phyloP scores from a whole-genome alignment of 139 green algal species.

The Coccomyxa sp. region DNA sequence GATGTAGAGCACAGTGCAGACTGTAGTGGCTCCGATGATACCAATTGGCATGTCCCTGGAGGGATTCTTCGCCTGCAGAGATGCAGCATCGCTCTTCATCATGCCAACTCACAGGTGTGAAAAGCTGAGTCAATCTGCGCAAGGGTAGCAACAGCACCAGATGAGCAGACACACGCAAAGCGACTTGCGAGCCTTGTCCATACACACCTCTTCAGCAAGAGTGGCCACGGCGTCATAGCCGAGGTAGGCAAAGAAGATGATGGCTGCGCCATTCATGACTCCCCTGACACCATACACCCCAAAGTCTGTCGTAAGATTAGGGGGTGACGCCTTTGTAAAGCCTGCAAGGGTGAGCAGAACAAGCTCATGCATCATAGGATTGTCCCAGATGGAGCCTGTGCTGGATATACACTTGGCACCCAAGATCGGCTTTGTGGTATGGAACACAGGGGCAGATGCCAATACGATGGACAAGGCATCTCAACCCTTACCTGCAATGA shows the following conservation, averaged over 20 bases:
- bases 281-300: not conserved
- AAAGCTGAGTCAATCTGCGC: too few relatives aligned
- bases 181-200: too few relatives aligned
- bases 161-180: too few relatives aligned
- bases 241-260: not conserved
- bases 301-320: not conserved
- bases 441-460: not conserved
- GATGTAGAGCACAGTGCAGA: not conserved
- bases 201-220: not conserved
- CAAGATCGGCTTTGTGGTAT: not conserved
- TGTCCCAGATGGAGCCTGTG: too few relatives aligned
- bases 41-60: not conserved
- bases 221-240: not conserved
- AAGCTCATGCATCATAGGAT: not conserved
- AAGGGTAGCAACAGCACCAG: too few relatives aligned
- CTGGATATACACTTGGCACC: not conserved
- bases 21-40: not conserved
- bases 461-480: not conserved
- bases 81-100: too few relatives aligned
- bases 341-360: not conserved
- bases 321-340: not conserved
- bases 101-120: too few relatives aligned
- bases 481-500: not conserved
- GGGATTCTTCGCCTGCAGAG: too few relatives aligned
- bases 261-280: not conserved